Conservation (phyloP, 2,329 filamentous ascomycete species). For the Curvularia eragrostidis region DNA sequence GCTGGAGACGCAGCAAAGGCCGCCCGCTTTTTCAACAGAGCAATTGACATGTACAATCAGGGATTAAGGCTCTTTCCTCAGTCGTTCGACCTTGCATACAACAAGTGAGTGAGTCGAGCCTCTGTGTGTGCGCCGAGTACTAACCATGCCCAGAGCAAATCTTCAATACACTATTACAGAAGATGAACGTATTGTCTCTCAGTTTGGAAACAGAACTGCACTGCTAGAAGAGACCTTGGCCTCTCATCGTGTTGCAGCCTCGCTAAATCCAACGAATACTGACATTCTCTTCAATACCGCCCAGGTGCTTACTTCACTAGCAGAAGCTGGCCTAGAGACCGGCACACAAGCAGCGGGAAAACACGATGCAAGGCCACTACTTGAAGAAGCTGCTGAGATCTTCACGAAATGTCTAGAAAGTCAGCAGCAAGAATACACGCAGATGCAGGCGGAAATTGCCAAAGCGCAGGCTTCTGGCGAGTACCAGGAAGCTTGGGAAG, state of each 20-base stretch:
- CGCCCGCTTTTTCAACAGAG: constrained; percentile 66
- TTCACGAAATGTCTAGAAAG: constrained; percentile 59
- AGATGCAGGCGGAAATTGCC: constrained; percentile 46
- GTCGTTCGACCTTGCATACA: constrained; percentile 76
- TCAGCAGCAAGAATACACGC: constrained; percentile 56
- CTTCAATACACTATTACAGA: constrained; percentile 74
- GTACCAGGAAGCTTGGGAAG: constrained; percentile 31
- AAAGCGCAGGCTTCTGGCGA: constrained; percentile 36
- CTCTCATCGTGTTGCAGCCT: constrained; percentile 68
- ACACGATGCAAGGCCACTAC: constrained; percentile 58
- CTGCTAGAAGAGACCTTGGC: constrained; percentile 66
- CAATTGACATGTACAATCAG: constrained; percentile 70
- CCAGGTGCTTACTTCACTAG: constrained; percentile 71
- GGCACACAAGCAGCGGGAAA: constrained; percentile 51
- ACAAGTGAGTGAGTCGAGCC: constrained; percentile 62
- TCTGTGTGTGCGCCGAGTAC: neutral
- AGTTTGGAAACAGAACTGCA: constrained; percentile 63
- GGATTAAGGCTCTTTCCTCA: constrained; percentile 66
- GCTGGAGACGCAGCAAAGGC: constrained; percentile 73
- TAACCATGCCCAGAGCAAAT: constrained; percentile 61
- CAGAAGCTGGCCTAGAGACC: constrained; percentile 65
- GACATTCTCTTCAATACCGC: constrained; percentile 76
- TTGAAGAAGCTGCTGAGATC: constrained; percentile 68
- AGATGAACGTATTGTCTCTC: constrained; percentile 66
- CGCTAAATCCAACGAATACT: constrained; percentile 66